Evolutionary conservation across 495 filamentous ascomycete species (phyloP).

Genomic region (Evernia prunastri): DNA sequence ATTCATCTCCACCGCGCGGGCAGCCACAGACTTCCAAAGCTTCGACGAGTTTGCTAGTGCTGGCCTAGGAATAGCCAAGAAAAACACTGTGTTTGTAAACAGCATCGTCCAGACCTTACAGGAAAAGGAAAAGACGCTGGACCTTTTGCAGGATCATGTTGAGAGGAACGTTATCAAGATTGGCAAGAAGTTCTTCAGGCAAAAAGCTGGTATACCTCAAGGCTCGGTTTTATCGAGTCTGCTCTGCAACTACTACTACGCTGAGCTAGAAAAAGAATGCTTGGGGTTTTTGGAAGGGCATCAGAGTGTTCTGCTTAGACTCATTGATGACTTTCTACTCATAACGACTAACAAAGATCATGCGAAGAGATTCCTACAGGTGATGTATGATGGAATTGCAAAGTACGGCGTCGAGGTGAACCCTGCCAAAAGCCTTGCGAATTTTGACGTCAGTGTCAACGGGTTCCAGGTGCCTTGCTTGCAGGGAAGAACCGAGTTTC

Average conservation of each 20-base stretch:
- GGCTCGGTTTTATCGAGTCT: conserved; percentile 80
- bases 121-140: conserved; percentile 53
- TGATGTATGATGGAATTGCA: conserved; percentile 72
- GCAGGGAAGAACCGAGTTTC: conserved; percentile 52
- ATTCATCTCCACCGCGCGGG: conserved; percentile 56
- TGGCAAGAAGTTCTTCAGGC: conserved; percentile 82
- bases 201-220: conserved; percentile 86
- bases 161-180: conserved; percentile 78
- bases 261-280: conserved; percentile 64
- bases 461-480: conserved; percentile 48
- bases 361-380: conserved; percentile 62
- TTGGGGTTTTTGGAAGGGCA: conserved; percentile 57
- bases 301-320: conserved; percentile 63
- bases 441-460: conserved; percentile 64
- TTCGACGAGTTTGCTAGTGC: conserved; percentile 51
- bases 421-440: conserved; percentile 71
- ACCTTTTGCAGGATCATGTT: conserved; percentile 69
- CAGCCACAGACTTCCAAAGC: conserved; percentile 42
- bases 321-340: conserved; percentile 89
- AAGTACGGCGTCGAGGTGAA: conserved; percentile 77
- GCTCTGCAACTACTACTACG: conserved; percentile 93
- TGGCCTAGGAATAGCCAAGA: conserved; percentile 34
- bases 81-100: conserved; percentile 72
- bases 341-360: conserved; percentile 62
- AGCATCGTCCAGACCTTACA: conserved; percentile 46